Evolutionary conservation across 1,284 basidiomycete species (phyloP).

Genomic region (Cutaneotrichosporon arboriforme): DNA sequence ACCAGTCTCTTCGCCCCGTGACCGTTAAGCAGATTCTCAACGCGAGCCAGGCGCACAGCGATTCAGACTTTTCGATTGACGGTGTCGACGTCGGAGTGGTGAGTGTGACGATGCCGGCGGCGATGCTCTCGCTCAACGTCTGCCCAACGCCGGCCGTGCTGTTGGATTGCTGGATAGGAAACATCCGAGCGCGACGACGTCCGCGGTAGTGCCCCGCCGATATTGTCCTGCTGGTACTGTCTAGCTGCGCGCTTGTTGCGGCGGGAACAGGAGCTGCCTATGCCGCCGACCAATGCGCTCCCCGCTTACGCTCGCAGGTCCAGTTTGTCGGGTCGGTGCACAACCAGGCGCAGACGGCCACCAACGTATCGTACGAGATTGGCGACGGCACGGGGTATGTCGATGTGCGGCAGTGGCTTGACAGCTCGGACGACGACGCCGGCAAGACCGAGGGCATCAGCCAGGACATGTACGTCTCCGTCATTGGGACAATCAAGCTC

Average conservation of each 20-base stretch:
- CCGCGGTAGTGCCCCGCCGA: no score
- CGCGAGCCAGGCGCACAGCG: slow-evolving; percentile 75
- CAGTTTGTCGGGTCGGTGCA: slow-evolving; percentile 74
- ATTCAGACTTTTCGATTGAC: slow-evolving; percentile 82
- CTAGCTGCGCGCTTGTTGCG: no score
- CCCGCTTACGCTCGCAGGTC: no score
- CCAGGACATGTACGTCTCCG: slow-evolving; percentile 71
- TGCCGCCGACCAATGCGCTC: no score
- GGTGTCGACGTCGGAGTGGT: slow-evolving; percentile 62
- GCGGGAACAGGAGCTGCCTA: no score
- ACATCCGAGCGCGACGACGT: no score
- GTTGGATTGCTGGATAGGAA: no score
- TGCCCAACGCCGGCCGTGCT: neutral
- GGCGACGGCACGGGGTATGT: slow-evolving; percentile 87
- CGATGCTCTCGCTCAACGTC: neutral
- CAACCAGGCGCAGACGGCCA: slow-evolving; percentile 64
- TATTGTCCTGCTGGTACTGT: no score
- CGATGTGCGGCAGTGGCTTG: slow-evolving; percentile 84
- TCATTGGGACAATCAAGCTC: slow-evolving; percentile 81
- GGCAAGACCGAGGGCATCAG: slow-evolving; percentile 51
- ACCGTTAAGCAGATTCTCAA: slow-evolving; percentile 73
- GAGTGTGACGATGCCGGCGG: neutral
- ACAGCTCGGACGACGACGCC: slow-evolving; percentile 58
- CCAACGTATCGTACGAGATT: slow-evolving; percentile 73
- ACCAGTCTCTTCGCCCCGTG: slow-evolving; percentile 72